Conservation (phyloP, 1,284 basidiomycete species). For the Xerocomus nothofagi region DNA sequence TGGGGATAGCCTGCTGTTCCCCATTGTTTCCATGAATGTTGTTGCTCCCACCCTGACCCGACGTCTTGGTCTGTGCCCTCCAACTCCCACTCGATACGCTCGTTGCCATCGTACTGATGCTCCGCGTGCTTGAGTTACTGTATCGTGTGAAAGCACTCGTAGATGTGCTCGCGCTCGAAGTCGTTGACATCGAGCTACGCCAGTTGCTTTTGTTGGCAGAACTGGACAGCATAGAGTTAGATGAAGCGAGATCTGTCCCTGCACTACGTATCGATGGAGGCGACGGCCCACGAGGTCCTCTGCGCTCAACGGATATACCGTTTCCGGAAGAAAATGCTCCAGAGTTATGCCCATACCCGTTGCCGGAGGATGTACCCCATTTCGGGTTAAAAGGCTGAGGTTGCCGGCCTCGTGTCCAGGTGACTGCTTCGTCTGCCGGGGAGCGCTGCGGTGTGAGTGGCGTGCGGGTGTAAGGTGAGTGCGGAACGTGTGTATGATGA, state of each 20-base stretch:
- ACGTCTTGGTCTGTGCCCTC: conserved; percentile 45
- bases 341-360: conserved; percentile 8
- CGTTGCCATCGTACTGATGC: conserved; percentile 74
- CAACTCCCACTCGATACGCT: conserved; percentile 64
- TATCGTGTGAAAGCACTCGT: conserved; percentile 73
- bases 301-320: conserved; percentile 21
- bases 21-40: conserved; percentile 18
- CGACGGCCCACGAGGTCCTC: conserved; percentile 22
- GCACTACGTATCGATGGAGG: conserved; percentile 48
- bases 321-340: conserved; percentile 16
- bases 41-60: conserved; percentile 21
- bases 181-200: conserved; percentile 71
- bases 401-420: conserved; percentile 36
- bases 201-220: conserved; percentile 53
- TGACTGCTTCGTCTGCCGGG: conserved; percentile 36
- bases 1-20: conserved; percentile 47
- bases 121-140: conserved; percentile 71
- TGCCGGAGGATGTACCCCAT: conserved; percentile 20
- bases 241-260: conserved; percentile 32
- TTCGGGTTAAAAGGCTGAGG: conserved; percentile 22
- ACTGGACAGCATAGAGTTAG: conserved; percentile 21
- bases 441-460: conserved; percentile 38
- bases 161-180: conserved; percentile 64
- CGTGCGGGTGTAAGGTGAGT: conserved; percentile 30
- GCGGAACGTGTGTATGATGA: conserved; percentile 24